These are phyloP conservation scores for Hevea brasiliensis DNA, from an alignment of 345 rosid species.

Conservation along the genomic window DNA sequence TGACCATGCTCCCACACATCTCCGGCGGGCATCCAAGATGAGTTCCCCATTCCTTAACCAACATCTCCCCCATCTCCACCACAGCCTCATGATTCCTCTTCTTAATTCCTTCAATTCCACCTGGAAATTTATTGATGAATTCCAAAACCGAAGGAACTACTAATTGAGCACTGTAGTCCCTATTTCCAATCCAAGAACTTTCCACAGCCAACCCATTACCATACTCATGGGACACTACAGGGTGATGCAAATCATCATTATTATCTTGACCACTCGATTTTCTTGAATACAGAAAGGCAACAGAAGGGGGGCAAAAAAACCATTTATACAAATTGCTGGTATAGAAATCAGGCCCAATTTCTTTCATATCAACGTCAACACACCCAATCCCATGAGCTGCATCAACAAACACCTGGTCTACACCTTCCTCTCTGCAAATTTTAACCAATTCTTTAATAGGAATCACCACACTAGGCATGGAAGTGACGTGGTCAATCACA, in stretches of 20 bases:
- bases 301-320: constrained; percentile 93
- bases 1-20: constrained; percentile 84
- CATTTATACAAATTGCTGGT: constrained; percentile 88
- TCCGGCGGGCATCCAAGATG: constrained; percentile 79
- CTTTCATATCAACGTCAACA: constrained; percentile 80
- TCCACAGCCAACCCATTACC: constrained; percentile 86
- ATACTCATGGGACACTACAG: constrained; percentile 89
- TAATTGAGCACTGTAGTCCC: constrained; percentile 89
- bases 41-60: constrained; percentile 85
- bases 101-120: constrained; percentile 85
- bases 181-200: constrained; percentile 93
- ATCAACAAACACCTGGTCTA: constrained; percentile 84
- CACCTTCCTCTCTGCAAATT: constrained; percentile 85
- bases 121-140: constrained; percentile 73
- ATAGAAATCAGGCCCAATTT: constrained; percentile 93
- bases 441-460: constrained; percentile 76
- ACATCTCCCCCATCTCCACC: constrained; percentile 81
- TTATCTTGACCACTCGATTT: constrained; percentile 31
- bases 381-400: constrained; percentile 98
- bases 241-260: constrained; percentile 72
- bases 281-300: constrained; percentile 81
- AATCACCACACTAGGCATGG: constrained; percentile 89
- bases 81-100: constrained; percentile 74
- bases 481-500: constrained; percentile 89
- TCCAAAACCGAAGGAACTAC: constrained; percentile 79